These are phyloP conservation scores for Paracoccidioides brasiliensis DNA, from an alignment of 2,329 filamentous ascomycete species.

Conservation along the genomic window DNA sequence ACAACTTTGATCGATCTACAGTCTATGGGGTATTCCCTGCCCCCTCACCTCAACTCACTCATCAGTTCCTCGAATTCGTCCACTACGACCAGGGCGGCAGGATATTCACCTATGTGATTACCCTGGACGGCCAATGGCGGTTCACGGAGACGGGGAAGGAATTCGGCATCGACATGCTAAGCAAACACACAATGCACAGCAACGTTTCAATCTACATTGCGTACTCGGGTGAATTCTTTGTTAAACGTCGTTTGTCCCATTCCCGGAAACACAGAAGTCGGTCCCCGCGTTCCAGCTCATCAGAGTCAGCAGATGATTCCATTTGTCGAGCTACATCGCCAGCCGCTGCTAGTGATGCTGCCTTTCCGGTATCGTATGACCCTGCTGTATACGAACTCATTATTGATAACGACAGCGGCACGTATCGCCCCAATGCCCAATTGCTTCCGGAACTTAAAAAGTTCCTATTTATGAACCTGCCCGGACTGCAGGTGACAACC, in stretches of 20 bases:
- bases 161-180: slow-evolving; percentile 83
- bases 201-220: slow-evolving; percentile 85
- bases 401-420: slow-evolving; percentile 92
- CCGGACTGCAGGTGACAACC: slow-evolving; percentile 58
- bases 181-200: slow-evolving; percentile 95
- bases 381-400: slow-evolving; percentile 63
- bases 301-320: slow-evolving; percentile 35
- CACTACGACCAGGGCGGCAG: slow-evolving; percentile 78
- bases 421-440: slow-evolving; percentile 73
- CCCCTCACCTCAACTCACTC: slow-evolving; percentile 56
- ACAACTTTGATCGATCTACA: slow-evolving; percentile 72
- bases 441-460: slow-evolving; percentile 57
- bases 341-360: slow-evolving; percentile 16
- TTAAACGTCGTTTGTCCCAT: slow-evolving; percentile 43
- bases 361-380: slow-evolving; percentile 36
- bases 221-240: slow-evolving; percentile 85
- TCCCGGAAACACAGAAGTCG: slow-evolving; percentile 13
- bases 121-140: slow-evolving; percentile 69
- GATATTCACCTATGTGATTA: slow-evolving; percentile 85
- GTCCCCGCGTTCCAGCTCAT: background rate
- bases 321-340: slow-evolving; percentile 34
- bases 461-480: slow-evolving; percentile 61
- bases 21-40: slow-evolving; percentile 55
- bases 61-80: slow-evolving; percentile 71
- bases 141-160: slow-evolving; percentile 95